Conservation (phyloP, 495 filamentous ascomycete species). For the Trichoderma orchidacearum region DNA sequence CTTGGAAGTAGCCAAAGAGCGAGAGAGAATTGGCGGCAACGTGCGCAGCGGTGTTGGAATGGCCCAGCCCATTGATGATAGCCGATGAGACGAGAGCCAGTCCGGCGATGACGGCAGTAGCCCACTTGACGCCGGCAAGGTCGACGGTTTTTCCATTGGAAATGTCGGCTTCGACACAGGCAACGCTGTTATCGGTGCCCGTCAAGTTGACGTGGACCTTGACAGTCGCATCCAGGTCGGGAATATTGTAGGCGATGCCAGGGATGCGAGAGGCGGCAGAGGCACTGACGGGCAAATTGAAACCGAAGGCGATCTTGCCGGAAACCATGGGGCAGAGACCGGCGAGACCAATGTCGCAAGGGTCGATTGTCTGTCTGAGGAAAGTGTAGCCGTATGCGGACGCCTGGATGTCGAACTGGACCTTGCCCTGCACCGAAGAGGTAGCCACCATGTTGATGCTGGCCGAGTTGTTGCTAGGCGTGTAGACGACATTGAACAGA, state of each 20-base stretch:
- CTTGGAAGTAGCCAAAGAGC: slow-evolving; percentile 90
- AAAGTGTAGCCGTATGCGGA: slow-evolving; percentile 71
- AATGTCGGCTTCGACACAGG: slow-evolving; percentile 78
- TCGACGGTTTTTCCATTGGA: slow-evolving; percentile 93
- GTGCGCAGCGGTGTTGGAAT: slow-evolving; percentile 95
- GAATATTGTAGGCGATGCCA: slow-evolving; percentile 76
- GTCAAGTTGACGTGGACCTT: slow-evolving; percentile 65
- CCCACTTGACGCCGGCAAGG: slow-evolving; percentile 79
- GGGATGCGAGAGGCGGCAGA: slow-evolving; percentile 54
- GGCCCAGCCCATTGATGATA: slow-evolving; percentile 66
- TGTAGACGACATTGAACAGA: slow-evolving; percentile 70
- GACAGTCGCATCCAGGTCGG: slow-evolving; percentile 85
- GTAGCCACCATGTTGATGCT: slow-evolving; percentile 67
- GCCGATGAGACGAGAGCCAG: slow-evolving; percentile 73
- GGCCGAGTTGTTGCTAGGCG: slow-evolving; percentile 58
- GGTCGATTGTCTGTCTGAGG: slow-evolving; percentile 51
- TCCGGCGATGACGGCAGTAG: slow-evolving; percentile 73
- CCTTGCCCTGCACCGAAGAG: slow-evolving; percentile 74
- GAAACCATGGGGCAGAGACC: slow-evolving; percentile 92
- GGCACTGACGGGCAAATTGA: slow-evolving; percentile 46
- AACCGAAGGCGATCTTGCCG: slow-evolving; percentile 63
- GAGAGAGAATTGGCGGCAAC: slow-evolving; percentile 87
- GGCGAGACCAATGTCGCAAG: slow-evolving; percentile 53
- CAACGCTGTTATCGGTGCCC: slow-evolving; percentile 44
- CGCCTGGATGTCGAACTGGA: slow-evolving; percentile 63